phyloP scores from a whole-genome alignment of 2,329 filamentous ascomycete genomes.

The Cephalotrichum gorgonifer region DNA sequence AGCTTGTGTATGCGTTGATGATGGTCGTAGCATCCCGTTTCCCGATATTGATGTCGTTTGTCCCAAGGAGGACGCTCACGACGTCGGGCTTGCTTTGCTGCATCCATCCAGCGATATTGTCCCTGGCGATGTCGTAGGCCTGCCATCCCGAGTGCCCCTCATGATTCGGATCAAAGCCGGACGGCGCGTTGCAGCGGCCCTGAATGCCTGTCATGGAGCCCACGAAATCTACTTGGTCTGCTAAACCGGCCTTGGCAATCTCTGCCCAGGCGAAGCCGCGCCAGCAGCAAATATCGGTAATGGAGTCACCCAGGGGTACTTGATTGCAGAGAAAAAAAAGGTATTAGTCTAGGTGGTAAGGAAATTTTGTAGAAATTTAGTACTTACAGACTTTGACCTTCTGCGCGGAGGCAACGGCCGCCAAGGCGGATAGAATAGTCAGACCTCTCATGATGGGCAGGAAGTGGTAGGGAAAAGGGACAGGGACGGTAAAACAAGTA shows the following conservation, averaged over 20 bases:
- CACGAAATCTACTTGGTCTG: constrained; percentile 26
- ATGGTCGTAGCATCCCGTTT: constrained; percentile 19
- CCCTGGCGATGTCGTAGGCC: constrained; percentile 31
- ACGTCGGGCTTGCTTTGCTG: constrained; percentile 25
- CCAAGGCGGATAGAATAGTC: background rate
- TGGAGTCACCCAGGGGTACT: constrained; percentile 32
- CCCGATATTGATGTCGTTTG: constrained; percentile 27
- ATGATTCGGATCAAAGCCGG: constrained; percentile 26
- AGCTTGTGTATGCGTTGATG: constrained; percentile 26
- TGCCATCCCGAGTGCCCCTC: constrained; percentile 33
- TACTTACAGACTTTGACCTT: constrained; percentile 7
- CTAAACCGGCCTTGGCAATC: constrained; percentile 20
- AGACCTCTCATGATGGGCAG: background rate
- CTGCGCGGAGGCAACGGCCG: constrained; percentile 5
- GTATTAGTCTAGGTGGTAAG: background rate
- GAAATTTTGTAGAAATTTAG: background rate
- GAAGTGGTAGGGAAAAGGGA: background rate
- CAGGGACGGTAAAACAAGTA: background rate
- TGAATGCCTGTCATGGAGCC: constrained; percentile 27
- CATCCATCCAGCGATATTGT: constrained; percentile 27
- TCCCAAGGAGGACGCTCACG: constrained; percentile 34
- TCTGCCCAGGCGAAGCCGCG: constrained; percentile 27
- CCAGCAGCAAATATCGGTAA: constrained; percentile 35
- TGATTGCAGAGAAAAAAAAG: constrained; percentile 3
- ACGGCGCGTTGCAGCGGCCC: constrained; percentile 21